A percentile compares a stretch with the other conserved stretches of the same genome.
These are phyloP conservation scores for Cladorrhinum samala DNA, from an alignment of 495 filamentous ascomycete species.

Conservation along the genomic window DNA sequence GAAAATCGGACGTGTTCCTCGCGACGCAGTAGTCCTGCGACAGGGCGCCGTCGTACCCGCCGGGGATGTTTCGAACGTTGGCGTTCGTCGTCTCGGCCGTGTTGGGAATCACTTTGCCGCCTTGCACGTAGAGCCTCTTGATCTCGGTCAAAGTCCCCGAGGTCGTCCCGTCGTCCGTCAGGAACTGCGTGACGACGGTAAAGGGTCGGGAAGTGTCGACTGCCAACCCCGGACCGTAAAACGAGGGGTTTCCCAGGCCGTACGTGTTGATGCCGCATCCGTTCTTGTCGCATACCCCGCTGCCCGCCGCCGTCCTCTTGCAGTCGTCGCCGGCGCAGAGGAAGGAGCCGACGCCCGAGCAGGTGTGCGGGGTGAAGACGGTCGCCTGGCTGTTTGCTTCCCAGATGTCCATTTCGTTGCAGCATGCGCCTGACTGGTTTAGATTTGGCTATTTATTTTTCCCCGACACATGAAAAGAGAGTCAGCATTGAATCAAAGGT, in stretches of 20 bases:
- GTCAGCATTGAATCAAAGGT: no score
- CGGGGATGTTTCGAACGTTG: slow-evolving; percentile 27
- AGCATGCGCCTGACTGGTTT: slow-evolving; percentile 45
- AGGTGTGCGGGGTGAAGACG: slow-evolving; percentile 52
- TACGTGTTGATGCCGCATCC: slow-evolving; percentile 62
- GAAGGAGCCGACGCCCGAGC: slow-evolving; percentile 41
- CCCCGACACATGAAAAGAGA: no score
- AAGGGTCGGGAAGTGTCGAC: slow-evolving; percentile 57
- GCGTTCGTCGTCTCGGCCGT: slow-evolving; percentile 33
- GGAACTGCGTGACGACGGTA: slow-evolving; percentile 64
- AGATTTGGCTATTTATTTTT: slow-evolving; percentile 38
- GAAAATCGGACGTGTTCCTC: slow-evolving; percentile 48
- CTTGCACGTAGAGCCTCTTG: slow-evolving; percentile 55
- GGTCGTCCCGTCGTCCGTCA: slow-evolving; percentile 44
- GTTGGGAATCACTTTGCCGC: slow-evolving; percentile 47
- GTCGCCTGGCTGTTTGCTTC: slow-evolving; percentile 56
- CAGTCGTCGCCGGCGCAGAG: slow-evolving; percentile 46
- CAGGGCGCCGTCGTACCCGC: slow-evolving; percentile 45
- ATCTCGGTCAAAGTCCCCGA: slow-evolving; percentile 51
- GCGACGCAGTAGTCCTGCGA: slow-evolving; percentile 52
- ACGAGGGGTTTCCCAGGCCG: slow-evolving; percentile 43
- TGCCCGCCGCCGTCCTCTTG: slow-evolving; percentile 21
- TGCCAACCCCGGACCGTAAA: slow-evolving; percentile 48
- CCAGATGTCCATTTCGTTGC: slow-evolving; percentile 61
- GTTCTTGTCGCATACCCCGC: slow-evolving; percentile 56